A percentile compares a stretch with the other conserved stretches of the same genome.
These are phyloP conservation scores for Cladorrhinum sp. DNA, from an alignment of 2,329 filamentous ascomycete species.

Conservation along the genomic window DNA sequence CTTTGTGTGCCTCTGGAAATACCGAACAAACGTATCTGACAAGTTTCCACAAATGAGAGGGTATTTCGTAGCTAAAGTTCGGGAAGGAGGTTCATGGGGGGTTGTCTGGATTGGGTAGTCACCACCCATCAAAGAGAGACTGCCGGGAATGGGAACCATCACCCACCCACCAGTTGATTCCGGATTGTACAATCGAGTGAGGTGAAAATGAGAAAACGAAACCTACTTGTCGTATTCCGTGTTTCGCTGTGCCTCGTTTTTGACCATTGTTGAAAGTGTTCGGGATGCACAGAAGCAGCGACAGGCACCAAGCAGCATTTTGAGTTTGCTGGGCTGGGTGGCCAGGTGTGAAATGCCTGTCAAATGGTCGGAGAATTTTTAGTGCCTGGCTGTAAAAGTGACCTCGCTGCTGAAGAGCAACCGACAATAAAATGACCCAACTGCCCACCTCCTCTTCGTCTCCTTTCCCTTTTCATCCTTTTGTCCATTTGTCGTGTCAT, in stretches of 20 bases:
- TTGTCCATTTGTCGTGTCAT: constrained; percentile 8
- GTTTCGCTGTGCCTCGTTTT: constrained; percentile 1
- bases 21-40: constrained; percentile 20
- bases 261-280: not conserved
- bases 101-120: not conserved
- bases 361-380: constrained; percentile 29
- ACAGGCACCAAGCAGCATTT: constrained; percentile 17
- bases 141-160: not conserved
- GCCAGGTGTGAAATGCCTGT: constrained; percentile 23
- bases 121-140: constrained; percentile 2
- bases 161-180: not conserved
- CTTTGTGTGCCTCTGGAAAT: constrained; percentile 24
- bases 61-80: not conserved
- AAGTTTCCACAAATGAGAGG: constrained; percentile 17
- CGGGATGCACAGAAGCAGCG: constrained; percentile 8
- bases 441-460: constrained; percentile 25
- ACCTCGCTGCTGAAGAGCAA: constrained; percentile 27
- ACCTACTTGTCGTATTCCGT: not conserved
- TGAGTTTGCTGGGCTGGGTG: constrained; percentile 23
- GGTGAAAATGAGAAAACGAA: not conserved
- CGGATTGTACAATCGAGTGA: not conserved
- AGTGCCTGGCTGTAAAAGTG: constrained; percentile 30
- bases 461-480: constrained; percentile 19
- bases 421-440: constrained; percentile 30
- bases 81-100: not conserved